Evolutionary conservation across 768 basidiomycete species (phyloP).

Genomic region (Kwoniella europaea): DNA sequence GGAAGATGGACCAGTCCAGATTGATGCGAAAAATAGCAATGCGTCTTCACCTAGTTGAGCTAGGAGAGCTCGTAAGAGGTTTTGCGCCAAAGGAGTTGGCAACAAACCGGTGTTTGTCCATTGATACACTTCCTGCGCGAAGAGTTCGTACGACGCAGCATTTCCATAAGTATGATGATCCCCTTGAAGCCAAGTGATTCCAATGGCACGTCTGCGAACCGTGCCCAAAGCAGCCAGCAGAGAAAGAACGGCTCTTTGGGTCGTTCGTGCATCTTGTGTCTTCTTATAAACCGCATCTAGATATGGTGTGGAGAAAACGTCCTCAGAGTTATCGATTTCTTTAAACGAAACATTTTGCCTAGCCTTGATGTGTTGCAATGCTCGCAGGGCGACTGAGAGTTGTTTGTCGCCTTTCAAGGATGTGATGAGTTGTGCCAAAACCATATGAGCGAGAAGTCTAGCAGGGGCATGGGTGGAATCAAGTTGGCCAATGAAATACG

Average conservation of each 20-base stretch:
- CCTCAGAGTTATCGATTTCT: constrained; percentile 20
- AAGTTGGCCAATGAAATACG: constrained; percentile 65
- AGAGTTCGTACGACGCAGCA: constrained; percentile 62
- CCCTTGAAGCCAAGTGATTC: constrained; percentile 31
- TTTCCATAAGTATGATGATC: background rate
- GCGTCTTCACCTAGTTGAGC: constrained; percentile 70
- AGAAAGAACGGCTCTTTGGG: constrained; percentile 32
- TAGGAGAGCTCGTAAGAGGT: constrained; percentile 71
- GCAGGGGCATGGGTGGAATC: constrained; percentile 64
- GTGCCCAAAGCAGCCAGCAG: constrained; percentile 39
- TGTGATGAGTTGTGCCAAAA: constrained; percentile 68
- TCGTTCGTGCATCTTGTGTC: constrained; percentile 34
- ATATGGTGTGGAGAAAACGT: constrained; percentile 6
- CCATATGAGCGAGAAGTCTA: constrained; percentile 67
- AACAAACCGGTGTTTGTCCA: constrained; percentile 68
- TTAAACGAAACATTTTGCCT: background rate
- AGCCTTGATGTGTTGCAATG: constrained; percentile 27
- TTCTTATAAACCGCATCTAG: constrained; percentile 39
- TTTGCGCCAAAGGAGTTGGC: constrained; percentile 64
- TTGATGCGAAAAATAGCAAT: constrained; percentile 77
- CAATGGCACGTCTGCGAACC: constrained; percentile 30
- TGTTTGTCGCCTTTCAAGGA: constrained; percentile 68
- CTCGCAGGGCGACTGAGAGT: constrained; percentile 63
- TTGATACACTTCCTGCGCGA: constrained; percentile 71
- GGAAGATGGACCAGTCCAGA: constrained; percentile 62